Evolutionary conservation across 179 eudicot species (phyloP).

Genomic region (Carnegiea gigantea): DNA sequence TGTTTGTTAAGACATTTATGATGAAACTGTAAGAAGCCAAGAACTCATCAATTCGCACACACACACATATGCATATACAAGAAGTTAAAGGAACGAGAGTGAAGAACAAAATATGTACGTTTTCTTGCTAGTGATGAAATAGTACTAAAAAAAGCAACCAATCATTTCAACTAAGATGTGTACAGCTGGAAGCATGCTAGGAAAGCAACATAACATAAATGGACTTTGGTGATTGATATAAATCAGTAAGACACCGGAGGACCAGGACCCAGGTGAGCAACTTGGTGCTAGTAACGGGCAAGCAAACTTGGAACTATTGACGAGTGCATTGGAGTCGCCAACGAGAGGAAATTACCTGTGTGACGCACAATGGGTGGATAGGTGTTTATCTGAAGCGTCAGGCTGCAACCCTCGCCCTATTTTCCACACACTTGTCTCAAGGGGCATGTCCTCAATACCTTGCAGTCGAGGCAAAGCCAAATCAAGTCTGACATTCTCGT

Average conservation of each 20-base stretch:
- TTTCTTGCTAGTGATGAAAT: not conserved
- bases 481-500: not conserved
- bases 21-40: too few species aligned
- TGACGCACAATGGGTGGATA: not conserved
- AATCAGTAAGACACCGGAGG: too few species aligned
- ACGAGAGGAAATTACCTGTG: not conserved
- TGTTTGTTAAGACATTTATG: too few species aligned
- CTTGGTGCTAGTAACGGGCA: too few species aligned
- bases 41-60: too few species aligned
- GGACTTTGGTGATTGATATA: too few species aligned
- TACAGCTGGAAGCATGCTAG: not conserved
- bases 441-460: too few species aligned
- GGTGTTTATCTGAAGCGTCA: not conserved
- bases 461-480: not conserved
- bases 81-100: not conserved
- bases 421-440: not conserved
- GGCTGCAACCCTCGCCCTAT: not conserved
- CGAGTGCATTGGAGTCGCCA: too few species aligned
- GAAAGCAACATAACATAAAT: not conserved
- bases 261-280: too few species aligned
- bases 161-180: not conserved
- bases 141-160: not conserved
- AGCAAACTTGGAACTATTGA: too few species aligned
- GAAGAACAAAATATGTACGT: not conserved
- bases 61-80: not conserved